These are phyloP conservation scores for Xylaria flabelliformis DNA, from an alignment of 495 filamentous ascomycete species.

Conservation along the genomic window DNA sequence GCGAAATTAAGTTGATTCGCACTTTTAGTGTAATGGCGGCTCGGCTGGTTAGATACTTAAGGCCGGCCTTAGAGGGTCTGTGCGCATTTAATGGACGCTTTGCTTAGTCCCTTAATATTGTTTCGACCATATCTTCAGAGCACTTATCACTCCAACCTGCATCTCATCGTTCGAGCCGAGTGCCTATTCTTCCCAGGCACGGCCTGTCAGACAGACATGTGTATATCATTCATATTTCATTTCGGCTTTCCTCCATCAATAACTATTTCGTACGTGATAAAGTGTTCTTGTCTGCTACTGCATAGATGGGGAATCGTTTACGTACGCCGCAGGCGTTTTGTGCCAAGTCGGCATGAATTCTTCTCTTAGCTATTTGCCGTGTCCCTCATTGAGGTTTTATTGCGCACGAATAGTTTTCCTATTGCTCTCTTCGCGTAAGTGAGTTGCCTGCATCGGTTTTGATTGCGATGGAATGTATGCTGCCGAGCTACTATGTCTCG, in stretches of 20 bases:
- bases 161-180: neutral
- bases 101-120: neutral
- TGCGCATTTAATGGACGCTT: neutral
- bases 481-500: slow-evolving; percentile 2
- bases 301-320: neutral
- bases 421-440: neutral
- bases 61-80: neutral
- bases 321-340: neutral
- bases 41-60: too few species aligned
- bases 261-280: neutral
- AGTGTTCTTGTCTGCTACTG: neutral
- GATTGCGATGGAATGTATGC: neutral
- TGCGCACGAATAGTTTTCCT: neutral
- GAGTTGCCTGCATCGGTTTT: neutral
- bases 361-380: neutral
- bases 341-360: slow-evolving; percentile 9
- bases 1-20: neutral
- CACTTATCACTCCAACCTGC: neutral
- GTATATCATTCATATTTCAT: neutral
- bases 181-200: neutral
- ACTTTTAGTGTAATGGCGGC: too few species aligned
- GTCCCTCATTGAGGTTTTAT: neutral
- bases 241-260: too few species aligned
- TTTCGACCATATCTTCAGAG: neutral
- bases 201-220: neutral